phyloP scores from a whole-genome alignment of 768 basidiomycete genomes.

The Leccinum fibrillosum region DNA sequence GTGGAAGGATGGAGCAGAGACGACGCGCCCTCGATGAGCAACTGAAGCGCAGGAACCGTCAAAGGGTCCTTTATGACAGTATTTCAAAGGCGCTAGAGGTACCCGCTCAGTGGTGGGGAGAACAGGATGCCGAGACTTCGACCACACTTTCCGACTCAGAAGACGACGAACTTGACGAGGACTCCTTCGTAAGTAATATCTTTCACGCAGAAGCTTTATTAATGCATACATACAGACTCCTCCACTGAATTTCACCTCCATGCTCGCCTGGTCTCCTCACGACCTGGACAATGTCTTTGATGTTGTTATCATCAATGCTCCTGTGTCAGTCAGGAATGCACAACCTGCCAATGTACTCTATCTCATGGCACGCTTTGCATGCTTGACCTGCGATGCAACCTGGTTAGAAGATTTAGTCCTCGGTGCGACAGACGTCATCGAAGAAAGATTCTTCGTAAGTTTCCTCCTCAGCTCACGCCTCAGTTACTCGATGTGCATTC shows the following conservation, averaged over 20 bases:
- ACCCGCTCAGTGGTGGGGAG: conserved; percentile 63
- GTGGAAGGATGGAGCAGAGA: conserved; percentile 69
- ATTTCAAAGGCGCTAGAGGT: conserved; percentile 58
- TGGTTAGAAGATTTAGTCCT: conserved; percentile 94
- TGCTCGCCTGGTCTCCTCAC: conserved; percentile 91
- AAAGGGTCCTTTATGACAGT: conserved; percentile 53
- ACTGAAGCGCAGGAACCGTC: conserved; percentile 49
- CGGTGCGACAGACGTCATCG: conserved; percentile 88
- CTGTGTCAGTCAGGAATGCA: conserved; percentile 65
- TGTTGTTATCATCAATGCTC: conserved; percentile 75
- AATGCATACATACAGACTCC: conserved; percentile 53
- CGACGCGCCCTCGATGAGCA: conserved; percentile 58
- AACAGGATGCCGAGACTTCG: conserved; percentile 42
- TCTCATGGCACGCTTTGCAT: conserved; percentile 91
- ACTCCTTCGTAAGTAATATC: conserved; percentile 42
- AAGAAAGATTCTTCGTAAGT: conserved; percentile 89
- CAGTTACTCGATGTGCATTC: conserved; percentile 14
- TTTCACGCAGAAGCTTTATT: conserved; percentile 1
- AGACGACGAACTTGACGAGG: conserved; percentile 49
- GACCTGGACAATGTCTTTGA: conserved; percentile 76
- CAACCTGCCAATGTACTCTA: conserved; percentile 92
- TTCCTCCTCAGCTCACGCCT: conserved; percentile 2
- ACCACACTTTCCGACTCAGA: conserved; percentile 45
- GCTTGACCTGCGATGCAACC: conserved; percentile 80
- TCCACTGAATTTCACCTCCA: conserved; percentile 70